Evolutionary conservation across 768 basidiomycete species (phyloP).

Genomic region (Mycena olivaceomarginata): DNA sequence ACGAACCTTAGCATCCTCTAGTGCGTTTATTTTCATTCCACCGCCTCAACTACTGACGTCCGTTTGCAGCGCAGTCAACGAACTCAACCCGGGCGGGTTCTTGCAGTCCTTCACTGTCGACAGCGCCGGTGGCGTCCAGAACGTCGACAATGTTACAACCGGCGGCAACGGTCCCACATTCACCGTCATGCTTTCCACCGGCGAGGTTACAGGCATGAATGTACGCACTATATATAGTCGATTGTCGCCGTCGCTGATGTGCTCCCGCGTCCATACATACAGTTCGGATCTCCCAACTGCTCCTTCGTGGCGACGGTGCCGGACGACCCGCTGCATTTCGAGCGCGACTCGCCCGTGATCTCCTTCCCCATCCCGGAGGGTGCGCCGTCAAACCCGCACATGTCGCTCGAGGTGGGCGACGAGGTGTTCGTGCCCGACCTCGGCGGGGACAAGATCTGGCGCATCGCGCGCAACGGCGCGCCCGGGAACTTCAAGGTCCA

Average conservation of each 20-base stretch:
- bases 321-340: conserved; percentile 59
- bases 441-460: conserved; percentile 80
- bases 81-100: conserved; percentile 61
- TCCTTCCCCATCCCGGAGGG: conserved; percentile 68
- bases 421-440: conserved; percentile 80
- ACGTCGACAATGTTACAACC: conserved; percentile 66
- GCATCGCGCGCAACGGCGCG: conserved; percentile 65
- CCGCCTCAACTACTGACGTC: conserved; percentile 6
- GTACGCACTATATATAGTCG: conserved; percentile 54
- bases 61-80: conserved; percentile 69
- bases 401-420: conserved; percentile 69
- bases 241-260: not conserved
- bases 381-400: conserved; percentile 74
- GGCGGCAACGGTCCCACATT: conserved; percentile 72
- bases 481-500: conserved; percentile 71
- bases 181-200: conserved; percentile 68
- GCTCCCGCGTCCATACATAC: too few species aligned
- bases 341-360: conserved; percentile 60
- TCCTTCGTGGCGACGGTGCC: conserved; percentile 61
- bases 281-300: conserved; percentile 62
- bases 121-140: conserved; percentile 59
- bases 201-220: conserved; percentile 75
- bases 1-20: conserved; percentile 75
- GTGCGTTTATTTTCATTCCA: conserved; percentile 57
- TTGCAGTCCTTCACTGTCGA: conserved; percentile 74